phyloP scores from a whole-genome alignment of 1,284 basidiomycete species.

The Sparassis latifolia region DNA sequence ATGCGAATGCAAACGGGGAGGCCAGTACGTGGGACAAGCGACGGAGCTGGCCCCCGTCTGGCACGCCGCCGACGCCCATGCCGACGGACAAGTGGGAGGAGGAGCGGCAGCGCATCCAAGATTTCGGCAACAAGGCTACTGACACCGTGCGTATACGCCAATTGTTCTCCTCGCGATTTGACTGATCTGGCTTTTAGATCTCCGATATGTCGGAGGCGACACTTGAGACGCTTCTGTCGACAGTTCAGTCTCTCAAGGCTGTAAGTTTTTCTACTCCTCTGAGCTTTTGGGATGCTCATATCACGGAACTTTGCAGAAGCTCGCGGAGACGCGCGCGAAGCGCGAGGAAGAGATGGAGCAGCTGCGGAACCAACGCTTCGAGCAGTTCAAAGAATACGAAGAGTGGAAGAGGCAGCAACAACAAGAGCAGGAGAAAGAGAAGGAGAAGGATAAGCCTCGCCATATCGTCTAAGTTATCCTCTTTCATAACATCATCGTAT shows the following conservation, averaged over 20 bases:
- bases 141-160: slow-evolving; percentile 42
- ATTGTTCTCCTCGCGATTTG: not conserved
- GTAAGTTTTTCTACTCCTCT: slow-evolving; percentile 31
- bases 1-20: too few relatives aligned
- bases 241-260: slow-evolving; percentile 50
- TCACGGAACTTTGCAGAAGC: slow-evolving; percentile 37
- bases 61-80: slow-evolving; percentile 13
- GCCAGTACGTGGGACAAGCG: too few relatives aligned
- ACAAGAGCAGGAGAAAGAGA: slow-evolving; percentile 11
- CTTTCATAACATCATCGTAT: not conserved
- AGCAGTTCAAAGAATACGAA: slow-evolving; percentile 32
- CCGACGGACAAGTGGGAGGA: slow-evolving; percentile 17
- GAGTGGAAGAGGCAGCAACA: slow-evolving; percentile 22
- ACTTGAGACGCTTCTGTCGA: slow-evolving; percentile 50
- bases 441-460: slow-evolving; percentile 9
- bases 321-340: slow-evolving; percentile 50
- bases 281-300: not conserved
- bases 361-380: slow-evolving; percentile 24
- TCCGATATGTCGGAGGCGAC: slow-evolving; percentile 64
- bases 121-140: slow-evolving; percentile 38
- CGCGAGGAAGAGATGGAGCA: slow-evolving; percentile 41
- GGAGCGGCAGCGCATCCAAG: slow-evolving; percentile 6
- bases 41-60: not conserved
- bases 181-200: slow-evolving; percentile 33
- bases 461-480: slow-evolving; percentile 12